Conservation (phyloP, 169 alveolate genomes). For the Nephromyces sp. region DNA sequence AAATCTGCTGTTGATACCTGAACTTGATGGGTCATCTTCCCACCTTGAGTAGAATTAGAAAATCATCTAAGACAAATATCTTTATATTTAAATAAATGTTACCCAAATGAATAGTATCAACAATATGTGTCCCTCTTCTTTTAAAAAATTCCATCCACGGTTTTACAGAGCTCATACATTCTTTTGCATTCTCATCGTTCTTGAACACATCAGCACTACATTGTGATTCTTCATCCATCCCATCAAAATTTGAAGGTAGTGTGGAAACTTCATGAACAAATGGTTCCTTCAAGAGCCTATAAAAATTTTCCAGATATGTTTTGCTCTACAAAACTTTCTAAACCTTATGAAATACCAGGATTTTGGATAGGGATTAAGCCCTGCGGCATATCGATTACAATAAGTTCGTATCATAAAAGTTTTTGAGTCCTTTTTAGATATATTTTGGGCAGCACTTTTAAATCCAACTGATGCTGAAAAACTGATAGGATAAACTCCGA, state of each 20-base stretch:
- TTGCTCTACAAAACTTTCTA: neutral
- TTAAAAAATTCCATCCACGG: constrained; percentile 60
- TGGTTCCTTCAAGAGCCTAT: constrained; percentile 45
- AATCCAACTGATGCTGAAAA: constrained; percentile 64
- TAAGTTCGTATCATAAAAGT: constrained; percentile 57
- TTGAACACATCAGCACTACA: constrained; percentile 53
- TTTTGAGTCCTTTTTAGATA: constrained; percentile 36
- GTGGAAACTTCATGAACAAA: constrained; percentile 45
- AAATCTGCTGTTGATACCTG: constrained; percentile 47
- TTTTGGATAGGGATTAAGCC: constrained; percentile 21
- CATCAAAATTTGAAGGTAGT: constrained; percentile 51
- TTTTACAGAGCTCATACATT: constrained; percentile 40
- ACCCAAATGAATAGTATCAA: constrained; percentile 58
- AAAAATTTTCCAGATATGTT: neutral
- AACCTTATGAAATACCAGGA: neutral
- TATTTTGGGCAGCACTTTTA: constrained; percentile 45
- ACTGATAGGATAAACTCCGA: constrained; percentile 38
- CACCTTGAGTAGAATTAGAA: constrained; percentile 33
- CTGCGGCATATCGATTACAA: constrained; percentile 64
- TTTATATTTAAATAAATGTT: neutral
- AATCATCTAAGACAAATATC: neutral
- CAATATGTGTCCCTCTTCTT: constrained; percentile 63
- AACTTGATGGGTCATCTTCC: constrained; percentile 60
- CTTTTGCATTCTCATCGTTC: constrained; percentile 33
- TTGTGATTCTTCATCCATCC: constrained; percentile 24